phyloP scores from a whole-genome alignment of 805 yeast genomes.

The Suhomyces emberorum region DNA sequence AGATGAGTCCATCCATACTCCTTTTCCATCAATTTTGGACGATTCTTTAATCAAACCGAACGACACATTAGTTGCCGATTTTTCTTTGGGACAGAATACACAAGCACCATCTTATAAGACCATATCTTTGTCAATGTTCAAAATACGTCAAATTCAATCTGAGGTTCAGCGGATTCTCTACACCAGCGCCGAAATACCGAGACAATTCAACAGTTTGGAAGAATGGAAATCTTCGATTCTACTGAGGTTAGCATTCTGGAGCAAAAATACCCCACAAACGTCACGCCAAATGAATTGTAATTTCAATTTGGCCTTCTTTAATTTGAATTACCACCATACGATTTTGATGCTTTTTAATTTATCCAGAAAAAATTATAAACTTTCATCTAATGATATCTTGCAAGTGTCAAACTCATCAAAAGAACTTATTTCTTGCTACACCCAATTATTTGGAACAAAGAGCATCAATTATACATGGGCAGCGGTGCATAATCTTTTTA shows the following conservation, averaged over 20 bases:
- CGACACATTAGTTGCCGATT: conserved; percentile 14
- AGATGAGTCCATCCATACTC: conserved; percentile 69
- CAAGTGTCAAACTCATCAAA: conserved; percentile 62
- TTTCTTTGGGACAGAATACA: background rate
- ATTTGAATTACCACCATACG: conserved; percentile 74
- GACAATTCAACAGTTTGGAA: conserved; percentile 48
- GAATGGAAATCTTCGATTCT: conserved; percentile 64
- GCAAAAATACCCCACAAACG: conserved; percentile 51
- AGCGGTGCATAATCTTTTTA: conserved; percentile 81
- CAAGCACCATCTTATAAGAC: conserved; percentile 59
- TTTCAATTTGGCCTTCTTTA: conserved; percentile 68
- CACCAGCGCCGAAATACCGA: conserved; percentile 68
- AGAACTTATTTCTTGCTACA: conserved; percentile 63
- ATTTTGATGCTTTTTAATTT: conserved; percentile 70
- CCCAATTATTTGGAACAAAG: conserved; percentile 51
- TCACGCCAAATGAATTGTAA: conserved; percentile 64
- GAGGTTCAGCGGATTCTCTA: conserved; percentile 71
- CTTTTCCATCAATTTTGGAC: conserved; percentile 71
- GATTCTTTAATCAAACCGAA: conserved; percentile 55
- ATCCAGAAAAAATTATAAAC: conserved; percentile 62
- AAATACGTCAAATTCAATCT: conserved; percentile 70
- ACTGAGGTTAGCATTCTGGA: conserved; percentile 61
- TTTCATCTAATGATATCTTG: conserved; percentile 51
- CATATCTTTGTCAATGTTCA: conserved; percentile 64
- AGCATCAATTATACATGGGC: conserved; percentile 88